phyloP scores from a whole-genome alignment of 176 grass and related monocot species.

The Hyparrhenia diplandra region DNA sequence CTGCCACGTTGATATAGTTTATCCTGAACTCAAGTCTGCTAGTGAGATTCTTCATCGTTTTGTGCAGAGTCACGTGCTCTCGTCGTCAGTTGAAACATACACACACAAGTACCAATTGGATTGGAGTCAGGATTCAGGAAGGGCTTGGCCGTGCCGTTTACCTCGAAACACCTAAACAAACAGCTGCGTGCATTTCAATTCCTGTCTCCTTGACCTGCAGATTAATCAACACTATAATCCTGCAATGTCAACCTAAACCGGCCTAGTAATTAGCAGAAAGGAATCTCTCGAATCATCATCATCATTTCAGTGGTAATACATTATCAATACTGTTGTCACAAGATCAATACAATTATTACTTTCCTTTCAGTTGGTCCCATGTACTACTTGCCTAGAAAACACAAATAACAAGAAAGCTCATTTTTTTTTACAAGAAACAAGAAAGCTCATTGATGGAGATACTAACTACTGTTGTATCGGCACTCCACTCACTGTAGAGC shows the following conservation, averaged over 20 bases:
- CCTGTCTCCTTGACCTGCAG: constrained; percentile 24
- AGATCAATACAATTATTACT: not conserved
- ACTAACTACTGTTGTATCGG: not conserved
- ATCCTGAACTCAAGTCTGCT: not conserved
- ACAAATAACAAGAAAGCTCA: too few relatives aligned
- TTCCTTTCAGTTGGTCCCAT: not conserved
- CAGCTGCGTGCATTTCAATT: not conserved
- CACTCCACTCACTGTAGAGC: not conserved
- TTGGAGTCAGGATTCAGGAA: not conserved
- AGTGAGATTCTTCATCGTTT: not conserved
- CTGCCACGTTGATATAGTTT: not conserved
- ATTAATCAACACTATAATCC: not conserved
- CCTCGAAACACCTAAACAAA: not conserved
- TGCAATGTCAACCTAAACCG: constrained; percentile 14
- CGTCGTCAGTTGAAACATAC: not conserved
- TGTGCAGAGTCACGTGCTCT: not conserved
- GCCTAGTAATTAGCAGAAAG: not conserved
- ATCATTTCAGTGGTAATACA: not conserved
- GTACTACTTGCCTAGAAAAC: too few relatives aligned
- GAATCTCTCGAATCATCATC: not conserved
- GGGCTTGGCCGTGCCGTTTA: not conserved
- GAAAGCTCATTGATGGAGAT: too few relatives aligned
- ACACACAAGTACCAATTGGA: not conserved
- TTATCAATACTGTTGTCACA: too few relatives aligned
- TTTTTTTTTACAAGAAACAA: too few relatives aligned